Evolutionary conservation across 1,284 basidiomycete species (phyloP), one percentile per base, ranked within the genome.

Genomic region (Veloporphyrellus conicus): DNA sequence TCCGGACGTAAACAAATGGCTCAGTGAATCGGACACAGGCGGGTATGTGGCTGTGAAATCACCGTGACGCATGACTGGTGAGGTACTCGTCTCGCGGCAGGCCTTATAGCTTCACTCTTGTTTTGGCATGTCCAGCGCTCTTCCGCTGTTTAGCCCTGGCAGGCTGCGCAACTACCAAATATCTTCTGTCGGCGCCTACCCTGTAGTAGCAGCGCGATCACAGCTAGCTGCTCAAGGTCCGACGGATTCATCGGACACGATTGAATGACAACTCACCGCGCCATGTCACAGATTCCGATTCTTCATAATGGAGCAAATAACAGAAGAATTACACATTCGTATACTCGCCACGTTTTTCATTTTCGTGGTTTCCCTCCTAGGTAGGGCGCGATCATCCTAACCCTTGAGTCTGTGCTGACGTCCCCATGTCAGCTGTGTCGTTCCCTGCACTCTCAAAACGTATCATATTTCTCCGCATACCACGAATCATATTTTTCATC

Each of bases 401-500:
- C 41, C 10, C 11, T 18, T 3, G 14, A 10, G 19, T 8, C 14
- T 12, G 19, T 5, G 19, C n/a, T 52, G 34, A 54, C 47, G 0
- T 20, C 16, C 15, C 20, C 31, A 28, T 43, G 22, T 25, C 50
- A 86, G 86, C 87, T 8, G 79, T 79, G 1, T 82, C 82, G 0
- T 84, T 89, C 53, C 86, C 87, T 0, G 68, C 77, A 1, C 47
- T 86, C 18, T 84, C 86, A 0, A 78, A 77, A 47, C 72, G 72
- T 5, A 60, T 76, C 6, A 68, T 71, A 2, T 72, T 72, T 47
- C 56, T 87, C 16, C 73, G 74, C 37, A 80, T 87, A 54, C 85
- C 84, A 1, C 73, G 74, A 15, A 69, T 84, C 15, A 56, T 83
- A 16, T 90, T 90, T 62, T 89, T 90, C 64, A 71, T 87, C 23